Base-by-base conservation (phyloP, 768 basidiomycete genomes). In the Boletus patriciae region DNA sequence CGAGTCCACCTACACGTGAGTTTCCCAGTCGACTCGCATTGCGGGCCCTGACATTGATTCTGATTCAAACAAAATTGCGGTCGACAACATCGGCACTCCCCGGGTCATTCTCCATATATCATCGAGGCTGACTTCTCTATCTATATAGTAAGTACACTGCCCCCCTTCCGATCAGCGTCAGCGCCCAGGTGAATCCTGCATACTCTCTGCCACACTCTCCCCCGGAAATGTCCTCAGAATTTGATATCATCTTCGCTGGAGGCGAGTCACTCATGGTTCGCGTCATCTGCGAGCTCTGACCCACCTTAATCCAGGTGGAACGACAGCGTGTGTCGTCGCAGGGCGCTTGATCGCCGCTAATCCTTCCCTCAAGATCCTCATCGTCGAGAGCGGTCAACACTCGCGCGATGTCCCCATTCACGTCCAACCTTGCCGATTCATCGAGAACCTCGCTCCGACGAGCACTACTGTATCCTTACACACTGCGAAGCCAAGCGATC, bases 321-420 rank as follows among this genome's bases (percentile, higher is more conserved):
- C 67, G 18, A 58, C 66, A 8, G 71, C 67, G 11, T 66, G 66
- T 42, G 58, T 73, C n/a, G 56, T 58, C 4, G 69, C 71, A 21
- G 66, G 66, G 3, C 66, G 71, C 18, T 58, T 73, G 8, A 62
- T 62, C 12, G 52, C 56, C 0, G 65, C 63, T 3, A 62, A 70
- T 33, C 67, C 72, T 4, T 54, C 57, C 6, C 66, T 70, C 41
- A 68, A 57, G 46, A 69, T 72, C 29, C 60, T 69, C 11, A 56
- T 9, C 36, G 13, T 37, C 36, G 36, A 37, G 16, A 11, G 36
- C 15, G 36, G 36, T 37, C 36, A 37, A 12, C 61, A 62, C 40
- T 61, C 65, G 2, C 55, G 62, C 29, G 58, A 65, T 19, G 46
- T 64, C 40, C 57, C 54, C 34, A 49, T 46, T 12, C 65, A 70